Percentiles rank a stretch among this genome's conserved stretches.
These are phyloP conservation scores for Sanghuangporus baumii DNA, from an alignment of 1,284 basidiomycete species.

Conservation along the genomic window DNA sequence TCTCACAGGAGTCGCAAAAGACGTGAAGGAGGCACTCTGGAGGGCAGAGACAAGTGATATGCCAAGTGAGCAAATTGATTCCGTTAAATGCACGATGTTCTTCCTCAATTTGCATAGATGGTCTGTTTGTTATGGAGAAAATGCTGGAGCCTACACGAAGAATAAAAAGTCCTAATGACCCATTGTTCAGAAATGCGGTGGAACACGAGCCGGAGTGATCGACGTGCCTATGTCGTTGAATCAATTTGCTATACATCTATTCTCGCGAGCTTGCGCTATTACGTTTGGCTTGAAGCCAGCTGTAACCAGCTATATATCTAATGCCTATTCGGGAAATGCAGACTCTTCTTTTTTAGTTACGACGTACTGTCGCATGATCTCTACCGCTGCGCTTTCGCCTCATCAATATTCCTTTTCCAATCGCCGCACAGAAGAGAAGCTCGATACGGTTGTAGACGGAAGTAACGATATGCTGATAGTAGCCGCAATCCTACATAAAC, in stretches of 20 bases:
- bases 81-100: not conserved
- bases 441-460: not conserved
- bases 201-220: conserved; percentile 3
- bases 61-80: conserved; percentile 50
- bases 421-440: not conserved
- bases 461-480: not conserved
- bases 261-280: no score
- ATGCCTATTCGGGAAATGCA: not conserved
- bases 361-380: not conserved
- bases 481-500: not conserved
- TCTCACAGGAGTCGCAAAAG: conserved; percentile 63
- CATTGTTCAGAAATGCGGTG: not conserved
- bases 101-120: conserved; percentile 18
- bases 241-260: not conserved
- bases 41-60: conserved; percentile 72
- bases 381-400: not conserved
- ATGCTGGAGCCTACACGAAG: conserved; percentile 24
- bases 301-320: no score
- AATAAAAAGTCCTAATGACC: conserved; percentile 22
- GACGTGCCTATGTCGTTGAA: not conserved
- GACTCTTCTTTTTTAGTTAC: not conserved
- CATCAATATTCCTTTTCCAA: not conserved
- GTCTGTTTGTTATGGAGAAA: conserved; percentile 22
- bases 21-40: conserved; percentile 60
- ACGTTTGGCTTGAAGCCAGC: no score